These are phyloP conservation scores for Arabidopsis hybrid DNA, from an alignment of 441 rosid species.

Conservation along the genomic window DNA sequence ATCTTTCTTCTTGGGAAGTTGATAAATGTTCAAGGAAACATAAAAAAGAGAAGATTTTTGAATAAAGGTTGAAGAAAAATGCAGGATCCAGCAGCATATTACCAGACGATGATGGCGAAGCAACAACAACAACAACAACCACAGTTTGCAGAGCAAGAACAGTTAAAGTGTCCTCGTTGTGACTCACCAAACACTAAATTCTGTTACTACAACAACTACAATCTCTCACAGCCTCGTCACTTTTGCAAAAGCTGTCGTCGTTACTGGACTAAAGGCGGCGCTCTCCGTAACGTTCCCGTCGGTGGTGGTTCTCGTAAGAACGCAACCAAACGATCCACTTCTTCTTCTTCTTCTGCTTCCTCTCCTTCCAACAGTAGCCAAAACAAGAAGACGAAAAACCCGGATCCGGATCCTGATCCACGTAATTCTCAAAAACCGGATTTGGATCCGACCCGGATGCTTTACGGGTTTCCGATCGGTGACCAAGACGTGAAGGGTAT, in stretches of 20 bases:
- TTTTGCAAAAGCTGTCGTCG: slow-evolving; percentile 50
- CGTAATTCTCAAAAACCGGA: slow-evolving; percentile 11
- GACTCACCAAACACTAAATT: slow-evolving; percentile 47
- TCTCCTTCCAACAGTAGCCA: background rate
- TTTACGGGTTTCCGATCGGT: slow-evolving; percentile 47
- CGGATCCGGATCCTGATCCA: slow-evolving; percentile 38
- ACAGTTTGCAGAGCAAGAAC: slow-evolving; percentile 46
- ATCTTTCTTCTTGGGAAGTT: background rate
- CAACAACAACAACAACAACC: slow-evolving; percentile 30
- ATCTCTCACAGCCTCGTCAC: slow-evolving; percentile 50
- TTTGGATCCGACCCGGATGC: slow-evolving; percentile 45
- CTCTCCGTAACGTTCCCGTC: slow-evolving; percentile 48
- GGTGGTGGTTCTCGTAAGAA: slow-evolving; percentile 49
- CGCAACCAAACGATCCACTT: slow-evolving; percentile 41
- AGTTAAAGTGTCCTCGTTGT: slow-evolving; percentile 48
- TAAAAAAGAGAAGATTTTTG: background rate
- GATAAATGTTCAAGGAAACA: background rate
- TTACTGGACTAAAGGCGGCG: slow-evolving; percentile 51
- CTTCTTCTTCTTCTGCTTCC: slow-evolving; percentile 16
- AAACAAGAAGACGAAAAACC: slow-evolving; percentile 41
- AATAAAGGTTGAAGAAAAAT: slow-evolving; percentile 14
- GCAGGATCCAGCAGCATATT: slow-evolving; percentile 49
- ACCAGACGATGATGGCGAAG: slow-evolving; percentile 45
- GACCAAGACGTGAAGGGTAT: slow-evolving; percentile 44
- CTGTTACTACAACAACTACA: slow-evolving; percentile 51